Conservation (phyloP, 1,139 yeast genomes). For the Debaryomycetaceae sp. region DNA sequence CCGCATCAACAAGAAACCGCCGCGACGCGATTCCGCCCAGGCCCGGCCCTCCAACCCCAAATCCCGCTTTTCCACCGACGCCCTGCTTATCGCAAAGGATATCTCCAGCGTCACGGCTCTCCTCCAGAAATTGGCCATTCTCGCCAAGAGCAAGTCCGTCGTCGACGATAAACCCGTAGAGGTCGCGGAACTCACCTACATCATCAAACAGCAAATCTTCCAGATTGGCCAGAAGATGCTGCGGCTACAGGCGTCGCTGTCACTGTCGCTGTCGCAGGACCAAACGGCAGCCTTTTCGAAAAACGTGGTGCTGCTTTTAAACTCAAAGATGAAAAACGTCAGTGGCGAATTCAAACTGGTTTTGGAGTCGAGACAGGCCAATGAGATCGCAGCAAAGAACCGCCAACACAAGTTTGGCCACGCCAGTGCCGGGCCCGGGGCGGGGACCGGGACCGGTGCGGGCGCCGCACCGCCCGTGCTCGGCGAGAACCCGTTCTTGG, state of each 20-base stretch:
- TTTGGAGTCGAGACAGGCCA: constrained; percentile 74
- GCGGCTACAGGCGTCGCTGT: constrained; percentile 49
- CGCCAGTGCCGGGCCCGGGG: constrained; percentile 26
- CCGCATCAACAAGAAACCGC: constrained; percentile 39
- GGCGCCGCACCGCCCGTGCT: constrained; percentile 17
- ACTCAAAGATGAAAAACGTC: constrained; percentile 82
- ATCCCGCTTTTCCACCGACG: constrained; percentile 70
- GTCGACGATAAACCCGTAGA: constrained; percentile 93
- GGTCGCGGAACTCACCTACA: constrained; percentile 83
- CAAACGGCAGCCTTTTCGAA: constrained; percentile 67
- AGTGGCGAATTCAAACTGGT: constrained; percentile 88
- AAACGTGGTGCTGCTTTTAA: constrained; percentile 77
- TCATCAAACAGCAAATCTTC: constrained; percentile 87
- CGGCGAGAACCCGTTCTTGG: constrained; percentile 36
- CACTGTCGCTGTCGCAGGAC: constrained; percentile 33
- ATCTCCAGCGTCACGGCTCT: constrained; percentile 82
- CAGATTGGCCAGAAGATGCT: constrained; percentile 71
- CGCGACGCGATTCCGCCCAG: constrained; percentile 2
- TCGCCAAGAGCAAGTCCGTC: constrained; percentile 86
- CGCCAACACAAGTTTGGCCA: constrained; percentile 79
- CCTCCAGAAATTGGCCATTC: constrained; percentile 64
- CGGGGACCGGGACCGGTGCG: constrained; percentile 13
- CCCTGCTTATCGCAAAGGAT: constrained; percentile 79
- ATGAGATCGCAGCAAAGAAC: constrained; percentile 70
- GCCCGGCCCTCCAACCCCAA: constrained; percentile 15